Base-by-base conservation (phyloP, 768 basidiomycete species). In the Neoboletus magnificus region DNA sequence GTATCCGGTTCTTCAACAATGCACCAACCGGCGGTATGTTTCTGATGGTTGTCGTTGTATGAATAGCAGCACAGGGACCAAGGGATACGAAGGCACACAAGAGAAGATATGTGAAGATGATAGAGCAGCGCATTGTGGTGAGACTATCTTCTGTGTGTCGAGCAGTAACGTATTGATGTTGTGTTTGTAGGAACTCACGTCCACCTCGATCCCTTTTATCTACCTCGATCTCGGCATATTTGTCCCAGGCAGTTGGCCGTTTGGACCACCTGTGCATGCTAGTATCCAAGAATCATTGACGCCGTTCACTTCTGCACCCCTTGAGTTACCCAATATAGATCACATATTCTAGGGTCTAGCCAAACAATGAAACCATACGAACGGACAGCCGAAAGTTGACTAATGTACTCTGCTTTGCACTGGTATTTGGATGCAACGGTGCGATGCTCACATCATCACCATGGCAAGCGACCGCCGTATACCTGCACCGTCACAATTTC, bases 1-100 rank as follows among this genome's bases (percentile, higher is more conserved):
- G 66, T 48, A 70, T 55, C 22, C 59, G 56, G 37, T 55, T 49
- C 63, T 59, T 68, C 29, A 51, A 55, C 44, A 66, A 30, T 23
- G 58, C 54, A 2, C 61, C 66, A 12, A n/a, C 16, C 8, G 46
- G 60, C 2, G 56, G 11, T 6, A 47, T 30, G 29, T 20, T 22
- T 0, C 18, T 23, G 13, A 5, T 13, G 3, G 25, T 32, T 30
- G 52, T 50, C 2, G 29, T 5, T 22, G 40, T 12, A 32, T 66
- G 52, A 18, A 65, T 30, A 3, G 54, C 42, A 29, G 48, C 65
- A 46, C 60, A 53, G 32, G 67, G 40, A n/a, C 56, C 50, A 50
- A 55, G 33, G 15, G 62, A 62, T 50, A 54, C 49, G n/a, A 62
- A 29, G 27, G 40, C 46, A 23, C 52, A 63, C 54, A 65, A 50